These are phyloP conservation scores for Oryza punctata DNA, from an alignment of 176 grass and related monocot genomes.

Conservation along the genomic window DNA sequence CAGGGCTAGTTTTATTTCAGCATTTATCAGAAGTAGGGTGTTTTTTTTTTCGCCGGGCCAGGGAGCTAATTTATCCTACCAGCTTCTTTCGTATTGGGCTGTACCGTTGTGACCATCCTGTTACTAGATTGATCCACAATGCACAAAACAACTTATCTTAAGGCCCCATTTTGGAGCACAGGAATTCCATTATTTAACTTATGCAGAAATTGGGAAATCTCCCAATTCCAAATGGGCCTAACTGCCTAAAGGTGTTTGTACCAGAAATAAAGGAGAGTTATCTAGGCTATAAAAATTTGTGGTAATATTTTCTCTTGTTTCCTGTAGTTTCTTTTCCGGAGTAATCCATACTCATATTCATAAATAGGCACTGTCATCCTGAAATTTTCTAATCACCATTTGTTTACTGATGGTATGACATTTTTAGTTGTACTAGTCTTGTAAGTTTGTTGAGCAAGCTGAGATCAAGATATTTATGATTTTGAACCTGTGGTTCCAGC, in stretches of 20 bases:
- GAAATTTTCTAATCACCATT: neutral
- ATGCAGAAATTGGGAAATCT: neutral
- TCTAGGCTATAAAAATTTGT: neutral
- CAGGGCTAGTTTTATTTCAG: neutral
- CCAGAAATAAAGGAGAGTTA: neutral
- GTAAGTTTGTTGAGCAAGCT: neutral
- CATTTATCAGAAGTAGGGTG: neutral
- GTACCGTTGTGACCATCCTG: neutral
- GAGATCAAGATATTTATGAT: constrained; percentile 19
- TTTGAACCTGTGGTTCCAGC: constrained; percentile 46
- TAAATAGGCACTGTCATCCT: neutral
- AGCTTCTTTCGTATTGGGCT: neutral
- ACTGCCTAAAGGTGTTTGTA: neutral
- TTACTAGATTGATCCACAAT: neutral
- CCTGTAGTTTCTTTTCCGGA: constrained; percentile 8
- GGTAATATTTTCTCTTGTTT: neutral
- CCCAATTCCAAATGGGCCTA: neutral
- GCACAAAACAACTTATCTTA: neutral
- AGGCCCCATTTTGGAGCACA: neutral
- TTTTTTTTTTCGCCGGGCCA: no score
- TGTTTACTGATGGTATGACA: neutral
- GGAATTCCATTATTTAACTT: neutral
- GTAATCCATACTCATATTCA: constrained; percentile 11
- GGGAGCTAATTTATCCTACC: neutral
- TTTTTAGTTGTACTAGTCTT: neutral